Percentiles rank a stretch among this genome's conserved stretches.
Evolutionary conservation across 2,329 filamentous ascomycete genomes (phyloP).

Genomic region (Epichloe baconii): DNA sequence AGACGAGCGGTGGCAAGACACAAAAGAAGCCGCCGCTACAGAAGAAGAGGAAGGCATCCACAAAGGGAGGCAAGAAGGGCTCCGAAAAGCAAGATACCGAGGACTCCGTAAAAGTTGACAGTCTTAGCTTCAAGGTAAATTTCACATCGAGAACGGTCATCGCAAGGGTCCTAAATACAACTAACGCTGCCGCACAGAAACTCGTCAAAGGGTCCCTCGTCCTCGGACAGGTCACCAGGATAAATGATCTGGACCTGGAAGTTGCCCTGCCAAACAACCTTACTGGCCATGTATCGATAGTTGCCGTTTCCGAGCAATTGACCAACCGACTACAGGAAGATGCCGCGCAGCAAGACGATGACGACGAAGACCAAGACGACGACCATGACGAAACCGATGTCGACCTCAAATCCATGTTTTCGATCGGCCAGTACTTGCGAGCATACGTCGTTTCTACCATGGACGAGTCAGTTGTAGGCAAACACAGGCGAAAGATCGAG

Average conservation of each 20-base stretch:
- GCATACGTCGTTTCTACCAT: slow-evolving; percentile 69
- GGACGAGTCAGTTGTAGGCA: slow-evolving; percentile 47
- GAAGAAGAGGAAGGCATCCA: slow-evolving; percentile 41
- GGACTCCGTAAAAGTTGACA: slow-evolving; percentile 60
- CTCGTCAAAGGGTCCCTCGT: slow-evolving; percentile 76
- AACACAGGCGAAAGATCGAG: slow-evolving; percentile 71
- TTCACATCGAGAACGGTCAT: neutral
- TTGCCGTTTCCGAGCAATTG: slow-evolving; percentile 73
- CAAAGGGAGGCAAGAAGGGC: slow-evolving; percentile 38
- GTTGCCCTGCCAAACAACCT: slow-evolving; percentile 88
- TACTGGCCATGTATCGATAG: slow-evolving; percentile 76
- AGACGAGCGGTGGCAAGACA: slow-evolving; percentile 30
- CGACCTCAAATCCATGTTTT: slow-evolving; percentile 63
- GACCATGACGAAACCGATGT: slow-evolving; percentile 42
- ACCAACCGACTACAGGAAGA: slow-evolving; percentile 64
- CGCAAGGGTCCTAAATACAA: slow-evolving; percentile 4
- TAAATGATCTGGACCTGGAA: slow-evolving; percentile 66
- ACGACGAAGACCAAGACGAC: slow-evolving; percentile 29
- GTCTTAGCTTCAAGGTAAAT: slow-evolving; percentile 75
- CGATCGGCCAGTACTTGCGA: slow-evolving; percentile 75
- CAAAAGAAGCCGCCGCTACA: slow-evolving; percentile 34
- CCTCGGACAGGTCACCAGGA: slow-evolving; percentile 71
- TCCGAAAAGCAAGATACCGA: slow-evolving; percentile 32
- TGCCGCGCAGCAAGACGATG: slow-evolving; percentile 40
- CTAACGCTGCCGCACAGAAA: slow-evolving; percentile 39